Base-by-base conservation (phyloP, 108 stramenopile genomes). In the Cyclotella cryptica region DNA sequence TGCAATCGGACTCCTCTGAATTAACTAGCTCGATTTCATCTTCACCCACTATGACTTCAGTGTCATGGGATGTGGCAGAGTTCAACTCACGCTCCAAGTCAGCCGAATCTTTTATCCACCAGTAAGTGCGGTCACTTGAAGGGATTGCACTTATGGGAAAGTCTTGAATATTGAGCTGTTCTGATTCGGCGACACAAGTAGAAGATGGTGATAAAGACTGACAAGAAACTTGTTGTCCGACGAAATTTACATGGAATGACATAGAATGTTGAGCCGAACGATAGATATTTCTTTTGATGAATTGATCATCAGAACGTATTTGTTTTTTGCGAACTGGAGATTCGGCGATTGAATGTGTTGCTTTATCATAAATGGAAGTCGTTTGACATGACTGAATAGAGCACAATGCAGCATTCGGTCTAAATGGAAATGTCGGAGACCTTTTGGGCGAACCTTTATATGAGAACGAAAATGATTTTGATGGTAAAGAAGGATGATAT, bases 21-120 rank as follows among this genome's bases (percentile, higher is more conserved):
- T 35, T 6, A 35, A 35, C 35, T 35, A 35, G 91, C 58, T 92
- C 93, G n/a, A 90, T 79, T 58, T 91, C 12, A 14, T 51, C 19
- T 24, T 75, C 74, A 7, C 54, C 63, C 39, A 15, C 35, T 5
- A 30, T 39, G 15, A 13, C 60, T 17, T 15, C 11, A 10, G 29
- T 35, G 9, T 19, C 6, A 9, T 45, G 11, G 55, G n/a, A 24
- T 55, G 55, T 3, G 3, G 19, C n/a, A 4, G 55, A 22, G 11
- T 69, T 53, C 26, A 35, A 14, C 43, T 47, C 19, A 27, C 19
- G 69, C 24, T 17, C 17, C 46, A 41, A 69, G 19, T 66, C 45
- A 0, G 64, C 49, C 24, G 51, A 55, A 49, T 75, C 74, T 24
- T 66, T 42, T 0, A 75, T 40, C 74, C 74, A 75, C 74, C 74